Conservation (phyloP, 352 stramenopile genomes). For the Phytopythium delawarense region DNA sequence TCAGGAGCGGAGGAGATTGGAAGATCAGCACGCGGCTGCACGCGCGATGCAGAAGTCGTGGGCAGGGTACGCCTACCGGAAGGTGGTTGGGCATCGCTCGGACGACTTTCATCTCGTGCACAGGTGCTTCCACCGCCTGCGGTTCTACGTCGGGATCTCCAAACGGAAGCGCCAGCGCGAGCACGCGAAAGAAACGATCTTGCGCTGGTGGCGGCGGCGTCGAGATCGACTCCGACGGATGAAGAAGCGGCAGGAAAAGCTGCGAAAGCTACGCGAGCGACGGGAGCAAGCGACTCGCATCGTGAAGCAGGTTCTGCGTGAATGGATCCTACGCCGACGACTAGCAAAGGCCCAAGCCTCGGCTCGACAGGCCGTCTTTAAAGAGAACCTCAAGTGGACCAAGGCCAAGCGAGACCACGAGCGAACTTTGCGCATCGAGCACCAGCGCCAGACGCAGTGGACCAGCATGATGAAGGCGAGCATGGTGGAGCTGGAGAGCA, state of each 20-base stretch:
- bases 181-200: constrained; percentile 27
- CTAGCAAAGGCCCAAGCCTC: constrained; percentile 27
- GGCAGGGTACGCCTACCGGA: background rate
- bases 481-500: constrained; percentile 33
- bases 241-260: constrained; percentile 11
- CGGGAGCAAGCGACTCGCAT: constrained; percentile 20
- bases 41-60: constrained; percentile 10
- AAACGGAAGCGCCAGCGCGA: constrained; percentile 17
- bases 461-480: constrained; percentile 26
- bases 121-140: constrained; percentile 35
- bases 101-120: constrained; percentile 32
- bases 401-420: constrained; percentile 44
- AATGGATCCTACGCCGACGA: constrained; percentile 32
- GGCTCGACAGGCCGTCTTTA: constrained; percentile 36
- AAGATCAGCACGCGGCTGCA: constrained; percentile 1
- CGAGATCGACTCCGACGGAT: constrained; percentile 12
- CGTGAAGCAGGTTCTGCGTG: constrained; percentile 40
- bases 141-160: constrained; percentile 34
- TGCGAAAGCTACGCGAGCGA: constrained; percentile 14
- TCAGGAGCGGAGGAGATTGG: background rate
- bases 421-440: constrained; percentile 31
- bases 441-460: constrained; percentile 26
- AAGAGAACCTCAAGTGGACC: constrained; percentile 36
- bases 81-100: background rate
- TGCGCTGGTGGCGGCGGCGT: constrained; percentile 39